phyloP scores from a whole-genome alignment of 371 early-diverging fungal species.

The Choanephora cucurbitarum region DNA sequence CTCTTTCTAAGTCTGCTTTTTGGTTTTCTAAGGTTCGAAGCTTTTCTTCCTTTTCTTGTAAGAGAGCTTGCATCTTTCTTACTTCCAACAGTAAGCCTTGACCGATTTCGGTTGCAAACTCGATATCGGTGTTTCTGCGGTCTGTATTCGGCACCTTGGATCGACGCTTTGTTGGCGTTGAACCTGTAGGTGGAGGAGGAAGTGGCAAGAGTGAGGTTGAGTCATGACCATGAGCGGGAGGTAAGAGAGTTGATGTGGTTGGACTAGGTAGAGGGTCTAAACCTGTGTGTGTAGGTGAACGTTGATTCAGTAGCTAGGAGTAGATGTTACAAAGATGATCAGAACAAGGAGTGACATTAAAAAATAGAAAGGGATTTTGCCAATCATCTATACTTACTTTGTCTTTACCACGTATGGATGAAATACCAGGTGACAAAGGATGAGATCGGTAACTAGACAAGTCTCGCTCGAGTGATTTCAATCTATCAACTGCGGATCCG shows the following conservation, averaged over 20 bases:
- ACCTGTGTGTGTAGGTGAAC: slow-evolving; percentile 23
- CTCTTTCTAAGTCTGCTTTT: slow-evolving; percentile 64
- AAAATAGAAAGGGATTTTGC: slow-evolving; percentile 2
- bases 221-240: slow-evolving; percentile 36
- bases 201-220: slow-evolving; percentile 42
- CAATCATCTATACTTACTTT: slow-evolving; percentile 24
- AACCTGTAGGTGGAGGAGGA: slow-evolving; percentile 47
- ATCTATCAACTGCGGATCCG: slow-evolving; percentile 29
- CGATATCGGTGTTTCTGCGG: slow-evolving; percentile 55
- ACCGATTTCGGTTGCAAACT: slow-evolving; percentile 61
- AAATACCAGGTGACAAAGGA: slow-evolving; percentile 28
- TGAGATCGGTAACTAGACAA: slow-evolving; percentile 26
- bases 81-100: slow-evolving; percentile 55
- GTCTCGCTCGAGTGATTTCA: slow-evolving; percentile 45
- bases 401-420: slow-evolving; percentile 32
- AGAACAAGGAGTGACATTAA: slow-evolving; percentile 7
- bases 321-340: not conserved
- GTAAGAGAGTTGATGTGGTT: slow-evolving; percentile 37
- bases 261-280: slow-evolving; percentile 52
- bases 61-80: slow-evolving; percentile 51
- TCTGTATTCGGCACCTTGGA: slow-evolving; percentile 53
- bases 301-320: slow-evolving; percentile 33
- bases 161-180: slow-evolving; percentile 54
- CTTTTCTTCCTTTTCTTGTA: slow-evolving; percentile 67
- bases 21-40: slow-evolving; percentile 64